Conservation (phyloP, 306 rosid genomes). For the Spatholobus suberectus region DNA sequence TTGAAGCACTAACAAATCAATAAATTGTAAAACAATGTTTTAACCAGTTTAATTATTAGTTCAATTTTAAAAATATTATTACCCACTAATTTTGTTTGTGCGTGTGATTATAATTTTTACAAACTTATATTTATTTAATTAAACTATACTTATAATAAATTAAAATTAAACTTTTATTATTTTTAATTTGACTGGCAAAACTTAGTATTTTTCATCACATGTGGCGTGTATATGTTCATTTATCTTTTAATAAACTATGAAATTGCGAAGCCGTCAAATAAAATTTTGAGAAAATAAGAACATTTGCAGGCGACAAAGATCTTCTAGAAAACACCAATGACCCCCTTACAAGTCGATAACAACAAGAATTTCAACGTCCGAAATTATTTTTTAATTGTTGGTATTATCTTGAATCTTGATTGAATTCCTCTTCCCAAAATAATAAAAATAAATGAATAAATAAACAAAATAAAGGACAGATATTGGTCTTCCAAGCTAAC, state of each 20-base stretch:
- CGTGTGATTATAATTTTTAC: not conserved
- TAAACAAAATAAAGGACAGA: not conserved
- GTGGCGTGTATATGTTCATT: too few species aligned
- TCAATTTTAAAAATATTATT: too few species aligned
- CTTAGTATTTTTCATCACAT: not conserved
- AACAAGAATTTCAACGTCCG: not conserved
- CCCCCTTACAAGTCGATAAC: conserved; percentile 36
- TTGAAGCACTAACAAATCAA: too few species aligned
- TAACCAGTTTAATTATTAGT: too few species aligned
- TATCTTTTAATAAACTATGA: not conserved
- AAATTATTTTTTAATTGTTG: not conserved
- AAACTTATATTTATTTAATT: not conserved
- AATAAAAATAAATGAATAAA: not conserved
- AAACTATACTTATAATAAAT: not conserved
- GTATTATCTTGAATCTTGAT: not conserved
- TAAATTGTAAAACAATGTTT: too few species aligned
- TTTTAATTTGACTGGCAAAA: not conserved
- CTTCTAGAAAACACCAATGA: conserved; percentile 30
- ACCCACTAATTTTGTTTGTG: not conserved
- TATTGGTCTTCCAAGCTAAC: not conserved
- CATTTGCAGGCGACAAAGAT: conserved; percentile 20
- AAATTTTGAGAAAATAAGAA: not conserved
- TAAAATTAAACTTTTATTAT: not conserved
- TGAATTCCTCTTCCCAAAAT: not conserved
- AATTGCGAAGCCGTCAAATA: not conserved